phyloP scores from a whole-genome alignment of 306 rosid genomes.

The Prunus mongolica region DNA sequence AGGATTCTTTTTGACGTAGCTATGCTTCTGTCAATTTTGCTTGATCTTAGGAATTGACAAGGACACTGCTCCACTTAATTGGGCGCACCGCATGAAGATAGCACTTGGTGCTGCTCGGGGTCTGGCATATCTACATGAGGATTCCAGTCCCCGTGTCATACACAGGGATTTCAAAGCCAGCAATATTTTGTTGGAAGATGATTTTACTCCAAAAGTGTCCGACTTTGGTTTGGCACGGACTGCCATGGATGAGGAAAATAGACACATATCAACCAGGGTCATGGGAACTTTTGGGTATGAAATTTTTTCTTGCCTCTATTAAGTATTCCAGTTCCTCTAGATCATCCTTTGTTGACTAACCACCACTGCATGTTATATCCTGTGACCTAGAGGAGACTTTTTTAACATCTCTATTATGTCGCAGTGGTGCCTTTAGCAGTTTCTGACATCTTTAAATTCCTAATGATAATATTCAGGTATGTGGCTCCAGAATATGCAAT shows the following conservation, averaged over 20 bases:
- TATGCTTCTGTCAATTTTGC: slow-evolving; percentile 11
- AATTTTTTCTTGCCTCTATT: slow-evolving; percentile 4
- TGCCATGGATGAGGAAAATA: slow-evolving; percentile 76
- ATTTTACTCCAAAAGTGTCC: slow-evolving; percentile 91
- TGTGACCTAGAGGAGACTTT: neutral
- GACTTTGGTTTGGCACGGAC: slow-evolving; percentile 97
- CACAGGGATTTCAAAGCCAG: slow-evolving; percentile 96
- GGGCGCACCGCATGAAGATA: slow-evolving; percentile 81
- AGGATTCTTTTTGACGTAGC: slow-evolving; percentile 15
- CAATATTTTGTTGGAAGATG: slow-evolving; percentile 86
- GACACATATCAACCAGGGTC: slow-evolving; percentile 89
- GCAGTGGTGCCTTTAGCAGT: neutral
- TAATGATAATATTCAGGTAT: slow-evolving; percentile 44
- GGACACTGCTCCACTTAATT: slow-evolving; percentile 64
- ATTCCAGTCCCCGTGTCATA: slow-evolving; percentile 94
- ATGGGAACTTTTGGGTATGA: slow-evolving; percentile 99
- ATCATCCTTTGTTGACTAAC: too few species aligned
- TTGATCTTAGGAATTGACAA: slow-evolving; percentile 62
- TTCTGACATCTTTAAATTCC: slow-evolving; percentile 15
- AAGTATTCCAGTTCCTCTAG: neutral
- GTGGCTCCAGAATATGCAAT: slow-evolving; percentile 94
- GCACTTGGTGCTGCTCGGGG: slow-evolving; percentile 98
- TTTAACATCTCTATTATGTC: neutral
- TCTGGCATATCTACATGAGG: slow-evolving; percentile 91
- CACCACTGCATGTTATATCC: neutral